Conservation (phyloP, 1,139 yeast genomes). For the Dujonia santamariae region DNA sequence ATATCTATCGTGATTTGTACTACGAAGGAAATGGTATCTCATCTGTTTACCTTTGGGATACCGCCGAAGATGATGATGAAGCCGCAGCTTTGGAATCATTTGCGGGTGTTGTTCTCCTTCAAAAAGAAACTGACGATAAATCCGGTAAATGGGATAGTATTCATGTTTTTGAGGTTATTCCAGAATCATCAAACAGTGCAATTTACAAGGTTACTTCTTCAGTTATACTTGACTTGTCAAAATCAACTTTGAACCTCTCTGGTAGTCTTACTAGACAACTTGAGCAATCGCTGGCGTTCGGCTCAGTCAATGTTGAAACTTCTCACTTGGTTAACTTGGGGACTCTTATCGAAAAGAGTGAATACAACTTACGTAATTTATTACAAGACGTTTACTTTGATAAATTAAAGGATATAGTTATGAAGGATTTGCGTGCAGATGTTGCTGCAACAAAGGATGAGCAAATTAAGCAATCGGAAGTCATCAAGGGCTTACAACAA, state of each 20-base stretch:
- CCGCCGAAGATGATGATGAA: conserved; percentile 47
- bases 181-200: conserved; percentile 45
- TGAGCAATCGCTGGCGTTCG: conserved; percentile 46
- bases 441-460: conserved; percentile 37
- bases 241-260: conserved; percentile 52
- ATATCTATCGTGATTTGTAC: conserved; percentile 86
- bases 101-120: conserved; percentile 89
- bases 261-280: conserved; percentile 85
- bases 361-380: conserved; percentile 80
- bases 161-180: conserved; percentile 82
- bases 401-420: conserved; percentile 81
- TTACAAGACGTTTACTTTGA: conserved; percentile 94
- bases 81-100: conserved; percentile 45
- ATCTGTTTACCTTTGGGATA: conserved; percentile 92
- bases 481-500: conserved; percentile 47
- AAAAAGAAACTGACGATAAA: conserved; percentile 57
- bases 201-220: conserved; percentile 81
- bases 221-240: conserved; percentile 68
- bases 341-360: conserved; percentile 80
- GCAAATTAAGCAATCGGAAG: conserved; percentile 42
- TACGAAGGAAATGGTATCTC: conserved; percentile 89
- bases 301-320: conserved; percentile 41
- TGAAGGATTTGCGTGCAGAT: conserved; percentile 62
- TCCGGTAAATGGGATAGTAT: conserved; percentile 85
- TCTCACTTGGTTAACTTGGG: conserved; percentile 87